A percentile compares a stretch with the other conserved stretches of the same genome.
Evolutionary conservation across 768 basidiomycete genomes (phyloP).

Genomic region (Russula compacta): DNA sequence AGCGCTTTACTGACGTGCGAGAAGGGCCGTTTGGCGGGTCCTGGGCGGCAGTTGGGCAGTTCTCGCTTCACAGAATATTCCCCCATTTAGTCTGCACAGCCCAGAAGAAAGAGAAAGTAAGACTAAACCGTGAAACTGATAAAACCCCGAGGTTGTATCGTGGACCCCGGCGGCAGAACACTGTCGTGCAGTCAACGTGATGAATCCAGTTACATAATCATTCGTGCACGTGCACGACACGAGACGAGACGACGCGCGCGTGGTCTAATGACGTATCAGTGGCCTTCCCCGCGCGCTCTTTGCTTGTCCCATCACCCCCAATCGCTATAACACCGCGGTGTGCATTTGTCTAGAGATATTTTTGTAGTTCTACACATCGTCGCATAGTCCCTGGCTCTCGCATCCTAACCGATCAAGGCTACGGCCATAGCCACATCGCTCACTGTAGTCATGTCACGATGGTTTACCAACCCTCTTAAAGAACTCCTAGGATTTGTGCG

Average conservation of each 20-base stretch:
- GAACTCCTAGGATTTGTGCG: slow-evolving; percentile 73
- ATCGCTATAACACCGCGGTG: neutral
- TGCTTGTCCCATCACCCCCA: neutral
- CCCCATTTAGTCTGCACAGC: neutral
- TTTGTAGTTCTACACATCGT: neutral
- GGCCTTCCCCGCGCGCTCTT: neutral
- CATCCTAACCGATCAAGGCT: neutral
- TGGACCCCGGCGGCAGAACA: neutral
- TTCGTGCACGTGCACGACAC: neutral
- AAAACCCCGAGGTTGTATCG: neutral
- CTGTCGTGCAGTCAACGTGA: neutral
- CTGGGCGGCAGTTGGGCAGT: neutral
- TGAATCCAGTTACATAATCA: neutral
- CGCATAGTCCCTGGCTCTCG: neutral
- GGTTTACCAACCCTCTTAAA: slow-evolving; percentile 84
- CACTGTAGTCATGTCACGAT: slow-evolving; percentile 26
- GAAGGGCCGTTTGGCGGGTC: neutral
- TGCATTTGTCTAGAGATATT: neutral
- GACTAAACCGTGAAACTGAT: neutral
- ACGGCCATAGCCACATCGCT: neutral
- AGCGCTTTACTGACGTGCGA: neutral
- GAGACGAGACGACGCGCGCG: neutral
- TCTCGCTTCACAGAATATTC: neutral
- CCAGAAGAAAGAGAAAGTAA: neutral
- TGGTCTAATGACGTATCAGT: neutral